phyloP scores from a whole-genome alignment of 208 protist genomes.

The Herpetomonas tarakana region DNA sequence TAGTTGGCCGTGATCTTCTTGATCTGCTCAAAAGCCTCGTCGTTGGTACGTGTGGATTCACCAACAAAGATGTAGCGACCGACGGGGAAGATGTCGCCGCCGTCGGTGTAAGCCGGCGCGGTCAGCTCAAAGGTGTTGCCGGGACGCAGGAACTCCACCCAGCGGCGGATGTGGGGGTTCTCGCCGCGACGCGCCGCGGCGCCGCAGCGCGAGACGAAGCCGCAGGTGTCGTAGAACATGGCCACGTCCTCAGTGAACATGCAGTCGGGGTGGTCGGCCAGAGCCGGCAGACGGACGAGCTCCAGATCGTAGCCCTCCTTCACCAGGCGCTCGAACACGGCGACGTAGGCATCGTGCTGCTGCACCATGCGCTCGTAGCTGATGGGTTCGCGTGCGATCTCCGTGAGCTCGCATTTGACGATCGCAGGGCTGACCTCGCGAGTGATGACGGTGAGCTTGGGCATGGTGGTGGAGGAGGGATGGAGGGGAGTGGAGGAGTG shows the following conservation, averaged over 20 bases:
- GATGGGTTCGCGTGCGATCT: conserved; percentile 9
- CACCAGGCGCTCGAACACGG: conserved; percentile 12
- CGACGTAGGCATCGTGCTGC: conserved; percentile 18
- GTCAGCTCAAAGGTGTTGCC: not conserved
- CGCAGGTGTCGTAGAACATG: conserved; percentile 13
- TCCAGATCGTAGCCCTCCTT: conserved; percentile 16
- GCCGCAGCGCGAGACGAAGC: conserved; percentile 9
- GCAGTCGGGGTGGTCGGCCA: conserved; percentile 9
- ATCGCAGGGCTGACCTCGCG: conserved; percentile 11
- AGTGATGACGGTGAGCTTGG: conserved; percentile 19
- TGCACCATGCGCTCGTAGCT: conserved; percentile 2
- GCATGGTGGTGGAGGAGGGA: conserved; percentile 3
- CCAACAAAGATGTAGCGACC: conserved; percentile 16
- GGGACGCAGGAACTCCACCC: conserved; percentile 7
- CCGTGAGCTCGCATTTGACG: conserved; percentile 10
- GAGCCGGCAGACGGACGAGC: conserved; percentile 12
- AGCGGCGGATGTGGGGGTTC: conserved; percentile 1
- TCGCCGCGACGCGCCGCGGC: conserved; percentile 7
- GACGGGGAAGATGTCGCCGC: conserved; percentile 13
- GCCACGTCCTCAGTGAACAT: conserved; percentile 17
- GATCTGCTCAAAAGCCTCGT: conserved; percentile 16
- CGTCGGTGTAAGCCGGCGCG: conserved; percentile 3
- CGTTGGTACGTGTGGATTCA: conserved; percentile 14
- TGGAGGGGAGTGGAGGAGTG: not conserved
- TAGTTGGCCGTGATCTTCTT: conserved; percentile 8